Percentiles rank a stretch among this genome's conserved stretches.
phyloP scores from a whole-genome alignment of 805 yeast species.

The Ogataea populi-albae region DNA sequence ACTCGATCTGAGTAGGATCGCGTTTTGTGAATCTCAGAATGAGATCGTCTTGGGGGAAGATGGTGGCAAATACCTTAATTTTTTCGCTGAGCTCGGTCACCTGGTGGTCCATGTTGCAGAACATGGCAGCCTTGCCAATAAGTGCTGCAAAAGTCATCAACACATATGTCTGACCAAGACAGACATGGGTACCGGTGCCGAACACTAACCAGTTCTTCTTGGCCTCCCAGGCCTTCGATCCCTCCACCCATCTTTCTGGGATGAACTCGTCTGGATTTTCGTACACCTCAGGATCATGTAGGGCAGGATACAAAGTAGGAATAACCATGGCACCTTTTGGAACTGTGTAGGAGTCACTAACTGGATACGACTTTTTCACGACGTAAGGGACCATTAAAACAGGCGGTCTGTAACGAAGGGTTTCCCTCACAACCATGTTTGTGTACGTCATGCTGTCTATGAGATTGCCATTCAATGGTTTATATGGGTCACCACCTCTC shows the following conservation, averaged over 20 bases:
- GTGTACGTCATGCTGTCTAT: constrained; percentile 88
- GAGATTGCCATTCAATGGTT: constrained; percentile 62
- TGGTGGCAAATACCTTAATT: constrained; percentile 95
- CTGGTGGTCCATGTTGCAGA: constrained; percentile 76
- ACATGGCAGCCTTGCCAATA: constrained; percentile 86
- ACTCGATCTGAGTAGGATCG: constrained; percentile 42
- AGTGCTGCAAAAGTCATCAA: constrained; percentile 83
- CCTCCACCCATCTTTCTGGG: constrained; percentile 93
- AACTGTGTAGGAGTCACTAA: constrained; percentile 78
- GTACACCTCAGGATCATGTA: constrained; percentile 96
- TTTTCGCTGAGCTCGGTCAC: constrained; percentile 84
- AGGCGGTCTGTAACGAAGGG: constrained; percentile 94
- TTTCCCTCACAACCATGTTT: constrained; percentile 84
- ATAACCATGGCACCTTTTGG: constrained; percentile 98
- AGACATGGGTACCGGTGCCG: constrained; percentile 96
- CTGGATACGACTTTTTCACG: constrained; percentile 81
- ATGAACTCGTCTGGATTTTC: constrained; percentile 90
- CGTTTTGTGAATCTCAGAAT: constrained; percentile 69
- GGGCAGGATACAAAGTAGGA: constrained; percentile 91
- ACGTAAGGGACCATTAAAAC: constrained; percentile 98
- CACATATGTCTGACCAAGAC: constrained; percentile 93
- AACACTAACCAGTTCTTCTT: constrained; percentile 94
- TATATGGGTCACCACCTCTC: constrained; percentile 70
- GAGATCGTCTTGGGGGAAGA: constrained; percentile 96
- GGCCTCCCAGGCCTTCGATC: constrained; percentile 69